Conservation (phyloP, 495 filamentous ascomycete species). For the Annulohypoxylon stygium region DNA sequence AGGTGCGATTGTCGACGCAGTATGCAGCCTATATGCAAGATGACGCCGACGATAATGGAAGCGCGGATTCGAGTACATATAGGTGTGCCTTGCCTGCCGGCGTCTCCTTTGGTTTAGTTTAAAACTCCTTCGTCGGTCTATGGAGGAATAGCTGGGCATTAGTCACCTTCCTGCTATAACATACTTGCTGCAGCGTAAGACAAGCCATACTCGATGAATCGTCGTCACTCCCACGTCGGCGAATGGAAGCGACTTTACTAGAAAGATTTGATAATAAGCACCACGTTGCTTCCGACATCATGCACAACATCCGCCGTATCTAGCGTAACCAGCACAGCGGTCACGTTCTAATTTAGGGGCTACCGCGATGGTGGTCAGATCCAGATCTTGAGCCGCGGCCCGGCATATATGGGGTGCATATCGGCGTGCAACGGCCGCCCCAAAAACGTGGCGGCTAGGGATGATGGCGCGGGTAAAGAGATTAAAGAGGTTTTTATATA, state of each 20-base stretch:
- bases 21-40: neutral
- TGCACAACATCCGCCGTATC: neutral
- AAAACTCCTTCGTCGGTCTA: neutral
- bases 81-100: slow-evolving; percentile 2
- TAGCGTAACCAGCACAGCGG: neutral
- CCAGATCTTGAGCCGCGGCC: neutral
- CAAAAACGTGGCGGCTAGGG: neutral
- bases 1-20: neutral
- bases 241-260: neutral
- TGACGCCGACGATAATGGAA: neutral
- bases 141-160: neutral
- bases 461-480: neutral
- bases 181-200: neutral
- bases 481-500: neutral
- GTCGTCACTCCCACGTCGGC: neutral
- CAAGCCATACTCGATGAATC: neutral
- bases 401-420: slow-evolving; percentile 19
- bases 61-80: neutral
- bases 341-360: neutral
- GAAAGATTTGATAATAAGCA: neutral
- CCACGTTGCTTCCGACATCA: neutral
- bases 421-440: neutral
- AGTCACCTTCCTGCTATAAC: neutral
- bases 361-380: neutral
- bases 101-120: neutral